These are phyloP conservation scores for Hydrangea macrophylla DNA, from an alignment of 148 eudicot genomes.

Conservation along the genomic window DNA sequence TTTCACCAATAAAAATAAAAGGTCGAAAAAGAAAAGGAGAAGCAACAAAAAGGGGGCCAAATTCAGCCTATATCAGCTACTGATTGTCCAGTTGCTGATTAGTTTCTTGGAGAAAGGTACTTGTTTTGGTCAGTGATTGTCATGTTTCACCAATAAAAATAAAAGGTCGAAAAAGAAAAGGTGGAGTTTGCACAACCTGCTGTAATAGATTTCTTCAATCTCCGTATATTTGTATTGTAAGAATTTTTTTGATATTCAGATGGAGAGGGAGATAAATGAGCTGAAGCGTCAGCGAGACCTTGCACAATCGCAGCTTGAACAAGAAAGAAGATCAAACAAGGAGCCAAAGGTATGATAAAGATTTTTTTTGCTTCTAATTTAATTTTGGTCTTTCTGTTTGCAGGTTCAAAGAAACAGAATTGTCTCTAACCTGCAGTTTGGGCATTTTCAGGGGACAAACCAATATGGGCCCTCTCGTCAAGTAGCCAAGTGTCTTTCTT, in stretches of 20 bases:
- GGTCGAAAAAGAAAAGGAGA: too few relatives aligned
- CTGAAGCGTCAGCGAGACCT: conserved; percentile 74
- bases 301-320: conserved; percentile 72
- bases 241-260: conserved; percentile 31
- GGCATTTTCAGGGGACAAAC: conserved; percentile 49
- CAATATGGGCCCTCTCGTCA: conserved; percentile 53
- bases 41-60: neutral
- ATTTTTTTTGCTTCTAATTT: conserved; percentile 1
- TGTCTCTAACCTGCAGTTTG: neutral
- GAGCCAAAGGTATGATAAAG: conserved; percentile 54
- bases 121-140: neutral
- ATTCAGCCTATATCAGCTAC: neutral
- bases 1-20: neutral
- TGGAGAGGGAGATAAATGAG: conserved; percentile 88
- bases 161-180: neutral
- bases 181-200: neutral
- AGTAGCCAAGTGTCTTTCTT: conserved; percentile 69
- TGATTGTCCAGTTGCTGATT: neutral
- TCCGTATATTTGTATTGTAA: neutral
- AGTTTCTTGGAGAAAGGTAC: neutral
- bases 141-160: neutral
- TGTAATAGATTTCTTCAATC: neutral
- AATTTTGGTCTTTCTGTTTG: conserved; percentile 7
- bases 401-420: conserved; percentile 3
- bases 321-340: conserved; percentile 66